These are phyloP conservation scores for Globisporangium irregulare DNA, from an alignment of 352 stramenopile genomes.

Conservation along the genomic window DNA sequence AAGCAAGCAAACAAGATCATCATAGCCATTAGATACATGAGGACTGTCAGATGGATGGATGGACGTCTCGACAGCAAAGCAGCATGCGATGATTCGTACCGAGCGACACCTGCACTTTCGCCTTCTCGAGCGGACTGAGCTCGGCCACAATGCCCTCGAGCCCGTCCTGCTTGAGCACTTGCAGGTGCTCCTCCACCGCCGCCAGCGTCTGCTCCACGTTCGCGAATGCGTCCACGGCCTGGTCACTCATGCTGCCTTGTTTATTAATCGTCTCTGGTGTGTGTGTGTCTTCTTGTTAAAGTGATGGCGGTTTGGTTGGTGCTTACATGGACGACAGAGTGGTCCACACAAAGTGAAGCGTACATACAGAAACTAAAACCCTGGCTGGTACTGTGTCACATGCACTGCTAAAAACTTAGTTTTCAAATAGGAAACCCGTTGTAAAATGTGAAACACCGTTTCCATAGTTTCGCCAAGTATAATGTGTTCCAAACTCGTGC, in stretches of 20 bases:
- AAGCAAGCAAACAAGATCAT: background rate
- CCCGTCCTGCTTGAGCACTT: constrained; percentile 48
- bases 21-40: background rate
- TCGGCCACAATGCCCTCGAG: constrained; percentile 59
- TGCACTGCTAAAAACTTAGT: background rate
- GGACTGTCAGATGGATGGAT: background rate
- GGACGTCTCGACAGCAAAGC: background rate
- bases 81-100: constrained; percentile 28
- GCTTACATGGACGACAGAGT: constrained; percentile 4
- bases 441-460: too few species aligned
- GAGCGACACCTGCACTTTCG: constrained; percentile 82
- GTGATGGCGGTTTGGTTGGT: constrained; percentile 3
- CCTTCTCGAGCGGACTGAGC: constrained; percentile 66
- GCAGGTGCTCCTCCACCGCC: constrained; percentile 69
- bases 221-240: constrained; percentile 57
- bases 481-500: too few species aligned
- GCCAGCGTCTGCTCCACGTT: constrained; percentile 79
- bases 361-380: background rate
- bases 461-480: too few species aligned
- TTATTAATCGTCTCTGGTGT: background rate
- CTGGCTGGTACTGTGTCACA: background rate
- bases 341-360: constrained; percentile 1
- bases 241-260: constrained; percentile 43
- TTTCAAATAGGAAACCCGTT: too few species aligned
- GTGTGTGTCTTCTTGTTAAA: background rate